Percentiles rank a stretch among this genome's conserved stretches.
Conservation (phyloP, 2,329 filamentous ascomycete species). For the Knoxdaviesia capensis region DNA sequence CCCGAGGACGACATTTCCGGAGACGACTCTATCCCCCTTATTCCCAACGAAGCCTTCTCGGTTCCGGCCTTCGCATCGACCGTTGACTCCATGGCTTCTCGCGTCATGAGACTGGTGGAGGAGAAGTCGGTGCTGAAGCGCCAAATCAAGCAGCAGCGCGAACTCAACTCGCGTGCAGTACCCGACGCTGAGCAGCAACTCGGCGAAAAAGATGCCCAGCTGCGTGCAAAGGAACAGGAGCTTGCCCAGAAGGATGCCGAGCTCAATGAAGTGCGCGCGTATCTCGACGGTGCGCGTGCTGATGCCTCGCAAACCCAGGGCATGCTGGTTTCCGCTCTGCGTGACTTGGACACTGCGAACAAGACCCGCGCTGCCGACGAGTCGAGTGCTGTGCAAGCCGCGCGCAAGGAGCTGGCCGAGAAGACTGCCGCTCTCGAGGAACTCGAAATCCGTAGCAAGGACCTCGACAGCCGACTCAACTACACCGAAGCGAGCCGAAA, state of each 20-base stretch:
- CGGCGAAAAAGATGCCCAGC: conserved; percentile 1
- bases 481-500: conserved; percentile 3
- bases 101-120: conserved; percentile 60
- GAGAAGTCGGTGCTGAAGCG: conserved; percentile 78
- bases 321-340: conserved; percentile 9
- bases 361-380: conserved; percentile 6
- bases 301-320: conserved; percentile 8
- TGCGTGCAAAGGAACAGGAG: conserved; percentile 2
- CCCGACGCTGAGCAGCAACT: conserved; percentile 42
- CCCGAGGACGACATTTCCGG: conserved; percentile 43
- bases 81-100: conserved; percentile 59
- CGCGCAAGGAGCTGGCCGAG: conserved; percentile 22
- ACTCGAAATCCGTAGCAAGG: conserved; percentile 15
- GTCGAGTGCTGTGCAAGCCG: conserved; percentile 8
- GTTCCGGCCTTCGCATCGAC: conserved; percentile 58
- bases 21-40: conserved; percentile 26
- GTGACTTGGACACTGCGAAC: conserved; percentile 6
- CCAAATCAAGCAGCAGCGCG: conserved; percentile 88
- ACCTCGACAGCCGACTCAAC: conserved; percentile 4
- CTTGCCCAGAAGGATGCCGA: conserved; percentile 5
- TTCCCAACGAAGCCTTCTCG: conserved; percentile 39
- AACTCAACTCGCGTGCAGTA: conserved; percentile 64
- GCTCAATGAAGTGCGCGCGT: conserved; percentile 4
- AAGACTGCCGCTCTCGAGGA: conserved; percentile 15
- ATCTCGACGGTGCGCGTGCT: conserved; percentile 4